Base-by-base conservation (phyloP, 257 asterid genomes). In the Ehretia macrophylla region DNA sequence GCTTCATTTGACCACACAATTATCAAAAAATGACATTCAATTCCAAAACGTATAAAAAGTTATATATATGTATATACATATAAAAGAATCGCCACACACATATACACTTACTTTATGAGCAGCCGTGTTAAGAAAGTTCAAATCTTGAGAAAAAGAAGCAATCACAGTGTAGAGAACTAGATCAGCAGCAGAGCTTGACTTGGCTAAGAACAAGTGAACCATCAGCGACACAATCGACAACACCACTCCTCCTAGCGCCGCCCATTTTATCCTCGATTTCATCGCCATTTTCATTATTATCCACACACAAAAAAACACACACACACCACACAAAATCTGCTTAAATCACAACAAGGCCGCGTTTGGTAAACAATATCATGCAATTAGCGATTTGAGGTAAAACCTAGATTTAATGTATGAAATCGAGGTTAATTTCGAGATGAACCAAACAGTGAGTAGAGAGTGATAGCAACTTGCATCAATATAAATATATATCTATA, bases 201-300 rank as follows among this genome's bases (percentile, higher is more conserved):
- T 89, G 4, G 99, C 97, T 40, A 93, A 85, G 63, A 93, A 83
- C 74, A 86, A 67, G 68, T 88, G 99, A 81, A 85, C 82, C 69
- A 89, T 40, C 68, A 93, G 70, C 18, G 99, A 93, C 11, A 72
- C 75, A 64, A 83, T 77, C 3, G 99, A 93, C 18, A 93, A 56
- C 51, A 83, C 79, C 14, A 86, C 52, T 42, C 97, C 99, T 17
- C 73, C 97, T 32, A 93, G 75, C 23, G 97, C 97, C 19, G 82
- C 95, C 99, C 95, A 93, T 81, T 89, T 93, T 35, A 93, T 62
- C 51, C 74, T 92, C 48, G 97, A 88, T 74, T 75, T 92, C 95
- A 88, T 80, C 52, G 21, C 21, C 53, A 48, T 48, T 8, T 48
- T 48, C 53, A 48, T 27, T 27, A 27, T 27, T 27, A n/a, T n/a